Base-by-base conservation (phyloP, 164 flowering plant species). In the Brasenia schreberi region DNA sequence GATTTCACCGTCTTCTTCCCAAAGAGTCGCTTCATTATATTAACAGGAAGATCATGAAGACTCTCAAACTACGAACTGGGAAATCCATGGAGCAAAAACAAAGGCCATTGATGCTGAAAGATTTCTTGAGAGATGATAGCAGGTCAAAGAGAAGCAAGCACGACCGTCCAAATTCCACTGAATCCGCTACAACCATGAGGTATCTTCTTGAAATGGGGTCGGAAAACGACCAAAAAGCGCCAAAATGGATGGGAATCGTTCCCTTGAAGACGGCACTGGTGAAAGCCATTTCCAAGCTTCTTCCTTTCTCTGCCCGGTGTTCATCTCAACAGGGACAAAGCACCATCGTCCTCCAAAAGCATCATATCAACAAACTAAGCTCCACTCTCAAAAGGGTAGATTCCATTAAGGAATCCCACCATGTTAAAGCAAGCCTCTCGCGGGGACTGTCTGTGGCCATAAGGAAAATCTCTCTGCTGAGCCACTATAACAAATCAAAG, bases 251-350 rank as follows among this genome's bases (percentile, higher is more conserved):
- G 63, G 67, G 76, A 60, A 73, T 81, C 56, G 56, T 49, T 14
- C 16, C 56, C 39, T 33, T 4, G 4, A 73, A 45, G 43, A 44
- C 75, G 65, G 90, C 90, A 0, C 83, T 89, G 0, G 72, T 33
- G 39, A 33, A 64, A 56, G 86, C 77, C 5, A 79, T 87, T 66
- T 80, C 85, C 19, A 88, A 80, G 70, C 63, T 62, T 19, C 72
- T 85, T 0, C 83, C 84, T 0, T 79, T 81, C 61, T 59, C 69
- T 19, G 62, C 77, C 65, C 16, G 16, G 3, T 9, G 5, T 49
- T 14, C 56, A 49, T 49, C 56, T 49, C 56, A 49, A 49, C 56
- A 5, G 3, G 56, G 12, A 49, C 56, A 49, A 9, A 14, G 56
- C 16, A 49, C 56, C 56, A 49, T 14, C 56, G 16, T 5, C 16